These are phyloP conservation scores for Candida caryicola DNA, from an alignment of 805 yeast species.

Conservation along the genomic window DNA sequence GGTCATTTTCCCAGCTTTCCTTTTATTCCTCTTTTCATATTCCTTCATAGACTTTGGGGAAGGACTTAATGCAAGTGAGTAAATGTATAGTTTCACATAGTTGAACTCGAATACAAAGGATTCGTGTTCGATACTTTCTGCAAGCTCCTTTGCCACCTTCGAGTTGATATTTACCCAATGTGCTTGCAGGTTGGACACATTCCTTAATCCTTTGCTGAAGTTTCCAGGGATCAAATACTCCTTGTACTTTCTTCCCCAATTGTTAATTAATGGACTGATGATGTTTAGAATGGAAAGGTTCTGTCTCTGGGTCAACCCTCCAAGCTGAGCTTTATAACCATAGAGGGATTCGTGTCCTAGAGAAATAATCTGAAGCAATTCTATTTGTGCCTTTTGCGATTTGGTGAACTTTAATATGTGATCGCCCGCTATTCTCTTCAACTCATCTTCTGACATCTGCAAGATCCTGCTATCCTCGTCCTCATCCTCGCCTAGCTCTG, in stretches of 20 bases:
- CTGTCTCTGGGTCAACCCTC: conserved; percentile 54
- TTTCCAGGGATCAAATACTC: conserved; percentile 51
- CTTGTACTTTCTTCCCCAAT: conserved; percentile 70
- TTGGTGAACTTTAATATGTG: conserved; percentile 50
- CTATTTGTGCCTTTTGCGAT: conserved; percentile 74
- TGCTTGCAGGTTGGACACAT: conserved; percentile 20
- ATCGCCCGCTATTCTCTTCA: conserved; percentile 23
- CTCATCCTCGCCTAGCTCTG: conserved; percentile 23
- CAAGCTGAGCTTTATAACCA: conserved; percentile 56
- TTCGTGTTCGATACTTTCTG: conserved; percentile 56
- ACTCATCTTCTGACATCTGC: conserved; percentile 33
- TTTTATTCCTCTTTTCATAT: conserved; percentile 13
- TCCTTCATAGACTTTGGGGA: conserved; percentile 22
- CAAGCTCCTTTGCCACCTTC: conserved; percentile 37
- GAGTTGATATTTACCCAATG: conserved; percentile 28
- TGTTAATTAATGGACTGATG: conserved; percentile 70
- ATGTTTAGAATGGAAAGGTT: conserved; percentile 70
- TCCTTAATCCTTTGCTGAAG: conserved; percentile 32
- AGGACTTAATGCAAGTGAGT: conserved; percentile 70
- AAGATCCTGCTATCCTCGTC: conserved; percentile 30
- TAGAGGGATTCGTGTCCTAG: conserved; percentile 83
- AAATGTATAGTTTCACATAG: conserved; percentile 80
- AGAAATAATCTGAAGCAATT: conserved; percentile 71
- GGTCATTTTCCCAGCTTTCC: conserved; percentile 18
- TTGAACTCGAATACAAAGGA: conserved; percentile 77